Conservation (phyloP, 176 grass and related monocot species). For the Zizania latifolia region DNA sequence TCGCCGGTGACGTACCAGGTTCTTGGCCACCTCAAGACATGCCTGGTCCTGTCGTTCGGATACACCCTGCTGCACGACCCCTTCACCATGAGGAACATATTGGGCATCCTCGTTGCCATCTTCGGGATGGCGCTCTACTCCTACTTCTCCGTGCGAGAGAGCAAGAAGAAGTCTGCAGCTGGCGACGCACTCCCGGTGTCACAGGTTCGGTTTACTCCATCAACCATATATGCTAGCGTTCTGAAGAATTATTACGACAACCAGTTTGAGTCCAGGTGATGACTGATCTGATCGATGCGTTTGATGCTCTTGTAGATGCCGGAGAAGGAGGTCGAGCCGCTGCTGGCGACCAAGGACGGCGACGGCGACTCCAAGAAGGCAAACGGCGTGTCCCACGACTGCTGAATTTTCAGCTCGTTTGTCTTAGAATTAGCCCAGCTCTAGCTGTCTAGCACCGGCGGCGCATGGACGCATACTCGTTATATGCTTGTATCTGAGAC, state of each 20-base stretch:
- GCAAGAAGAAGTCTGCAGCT: constrained; percentile 61
- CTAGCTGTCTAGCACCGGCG: neutral
- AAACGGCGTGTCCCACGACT: constrained; percentile 45
- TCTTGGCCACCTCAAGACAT: constrained; percentile 92
- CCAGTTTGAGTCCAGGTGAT: neutral
- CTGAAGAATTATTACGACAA: neutral
- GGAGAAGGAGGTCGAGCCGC: constrained; percentile 58
- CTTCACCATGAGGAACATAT: constrained; percentile 67
- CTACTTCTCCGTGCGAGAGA: constrained; percentile 67
- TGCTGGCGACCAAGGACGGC: constrained; percentile 50
- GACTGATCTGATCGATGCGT: neutral
- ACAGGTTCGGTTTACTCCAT: constrained; percentile 47
- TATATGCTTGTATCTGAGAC: too few species aligned
- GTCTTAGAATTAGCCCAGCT: neutral
- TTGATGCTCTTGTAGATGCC: constrained; percentile 38
- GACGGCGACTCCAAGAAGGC: constrained; percentile 50
- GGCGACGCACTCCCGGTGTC: constrained; percentile 56
- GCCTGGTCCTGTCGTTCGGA: constrained; percentile 79
- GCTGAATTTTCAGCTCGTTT: constrained; percentile 12
- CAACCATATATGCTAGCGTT: neutral
- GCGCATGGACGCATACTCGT: neutral
- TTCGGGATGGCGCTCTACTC: constrained; percentile 88
- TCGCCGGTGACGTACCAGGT: constrained; percentile 95
- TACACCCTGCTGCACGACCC: constrained; percentile 82
- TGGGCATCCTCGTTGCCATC: constrained; percentile 83